A percentile compares a stretch with the other conserved stretches of the same genome.
Conservation (phyloP, 78 protist species). For the Dictyostelium brefeldianum region DNA sequence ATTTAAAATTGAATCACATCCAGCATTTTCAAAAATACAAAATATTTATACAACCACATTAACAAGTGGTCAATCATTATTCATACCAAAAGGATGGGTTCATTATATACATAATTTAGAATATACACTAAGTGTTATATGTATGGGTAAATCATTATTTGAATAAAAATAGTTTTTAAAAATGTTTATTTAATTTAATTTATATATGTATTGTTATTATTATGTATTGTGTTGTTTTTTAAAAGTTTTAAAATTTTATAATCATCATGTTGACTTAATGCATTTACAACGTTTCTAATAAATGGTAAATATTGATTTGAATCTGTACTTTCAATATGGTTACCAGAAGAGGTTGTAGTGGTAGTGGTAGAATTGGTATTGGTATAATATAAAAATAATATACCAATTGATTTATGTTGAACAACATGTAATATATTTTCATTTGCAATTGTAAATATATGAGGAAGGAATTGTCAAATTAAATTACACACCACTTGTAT, state of each 20-base stretch:
- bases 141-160: too few species aligned
- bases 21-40: background rate
- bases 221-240: too few species aligned
- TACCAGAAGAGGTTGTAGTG: background rate
- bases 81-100: constrained; percentile 49
- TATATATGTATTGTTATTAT: too few species aligned
- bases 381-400: background rate
- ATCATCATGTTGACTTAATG: background rate
- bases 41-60: background rate
- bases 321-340: too few species aligned
- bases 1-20: constrained; percentile 16
- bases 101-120: background rate
- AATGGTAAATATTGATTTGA: too few species aligned
- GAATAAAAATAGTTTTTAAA: too few species aligned
- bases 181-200: too few species aligned
- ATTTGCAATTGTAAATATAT: background rate
- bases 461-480: background rate
- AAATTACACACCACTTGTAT: constrained; percentile 86
- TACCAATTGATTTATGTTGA: background rate
- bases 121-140: too few species aligned
- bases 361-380: background rate
- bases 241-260: background rate
- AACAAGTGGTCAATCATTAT: constrained; percentile 26
- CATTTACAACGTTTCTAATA: background rate
- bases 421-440: background rate